Percentiles rank a stretch among this genome's conserved stretches.
Conservation (phyloP, 768 basidiomycete species). For the Boletus vinaceobasis region DNA sequence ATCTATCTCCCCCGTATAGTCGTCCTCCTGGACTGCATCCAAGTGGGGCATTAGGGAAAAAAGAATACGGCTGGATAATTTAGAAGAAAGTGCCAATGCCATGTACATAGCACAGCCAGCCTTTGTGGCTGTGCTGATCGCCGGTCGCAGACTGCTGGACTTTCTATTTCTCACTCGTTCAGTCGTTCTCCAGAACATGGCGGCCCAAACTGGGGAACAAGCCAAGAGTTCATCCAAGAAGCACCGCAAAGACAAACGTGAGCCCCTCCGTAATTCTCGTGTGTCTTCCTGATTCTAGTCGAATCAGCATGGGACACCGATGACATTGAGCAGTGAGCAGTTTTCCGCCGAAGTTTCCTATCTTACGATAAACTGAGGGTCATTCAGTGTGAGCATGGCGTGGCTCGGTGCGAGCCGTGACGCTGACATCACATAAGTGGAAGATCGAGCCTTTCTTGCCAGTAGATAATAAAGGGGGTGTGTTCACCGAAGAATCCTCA, state of each 20-base stretch:
- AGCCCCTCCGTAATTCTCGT: conserved; percentile 27
- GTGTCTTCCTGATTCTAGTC: conserved; percentile 14
- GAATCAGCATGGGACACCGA: conserved; percentile 94
- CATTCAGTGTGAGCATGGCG: conserved; percentile 41
- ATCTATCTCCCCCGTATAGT: conserved; percentile 24
- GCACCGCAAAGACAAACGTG: conserved; percentile 94
- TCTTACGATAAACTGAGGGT: background rate
- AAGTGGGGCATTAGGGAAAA: background rate
- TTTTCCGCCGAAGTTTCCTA: conserved; percentile 1
- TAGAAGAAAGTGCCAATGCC: too few relatives aligned
- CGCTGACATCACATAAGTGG: conserved; percentile 56
- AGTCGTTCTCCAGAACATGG: conserved; percentile 15
- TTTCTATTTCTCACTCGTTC: too few relatives aligned
- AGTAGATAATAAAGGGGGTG: conserved; percentile 73
- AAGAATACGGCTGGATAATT: too few relatives aligned
- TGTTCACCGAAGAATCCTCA: conserved; percentile 93
- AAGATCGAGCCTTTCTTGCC: conserved; percentile 77
- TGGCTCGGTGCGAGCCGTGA: background rate
- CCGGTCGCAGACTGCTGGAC: too few relatives aligned
- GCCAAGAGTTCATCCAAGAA: conserved; percentile 80
- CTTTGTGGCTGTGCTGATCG: too few relatives aligned
- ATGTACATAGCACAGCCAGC: too few relatives aligned
- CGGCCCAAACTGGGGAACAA: conserved; percentile 30
- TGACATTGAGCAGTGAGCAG: conserved; percentile 95
- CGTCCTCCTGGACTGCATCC: conserved; percentile 24